Conservation (phyloP, 768 basidiomycete genomes). For the Cubamyces sp. region DNA sequence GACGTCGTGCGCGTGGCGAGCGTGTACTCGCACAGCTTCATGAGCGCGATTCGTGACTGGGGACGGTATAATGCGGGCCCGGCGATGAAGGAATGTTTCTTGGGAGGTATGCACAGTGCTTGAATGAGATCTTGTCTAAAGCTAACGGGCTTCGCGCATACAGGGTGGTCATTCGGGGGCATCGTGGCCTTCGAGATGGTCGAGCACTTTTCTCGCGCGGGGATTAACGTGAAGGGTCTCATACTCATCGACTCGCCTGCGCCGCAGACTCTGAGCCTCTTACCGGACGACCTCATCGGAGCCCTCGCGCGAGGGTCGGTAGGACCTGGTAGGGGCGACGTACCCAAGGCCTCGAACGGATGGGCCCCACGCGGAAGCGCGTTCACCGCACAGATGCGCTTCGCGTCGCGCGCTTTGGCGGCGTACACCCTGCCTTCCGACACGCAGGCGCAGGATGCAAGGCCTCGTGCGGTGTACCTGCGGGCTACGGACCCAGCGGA, state of each 20-base stretch:
- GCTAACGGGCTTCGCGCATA: background rate
- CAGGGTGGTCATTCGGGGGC: conserved; percentile 84
- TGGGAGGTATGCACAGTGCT: conserved; percentile 56
- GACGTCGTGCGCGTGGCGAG: background rate
- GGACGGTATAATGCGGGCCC: background rate
- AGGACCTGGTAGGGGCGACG: too few relatives aligned
- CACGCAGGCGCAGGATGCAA: conserved; percentile 27
- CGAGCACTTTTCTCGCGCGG: conserved; percentile 49
- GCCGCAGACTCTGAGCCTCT: conserved; percentile 54
- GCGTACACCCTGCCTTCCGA: conserved; percentile 44
- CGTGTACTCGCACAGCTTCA: conserved; percentile 21
- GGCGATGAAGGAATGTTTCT: conserved; percentile 39
- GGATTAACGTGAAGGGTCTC: conserved; percentile 55
- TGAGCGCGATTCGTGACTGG: conserved; percentile 38
- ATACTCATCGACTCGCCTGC: conserved; percentile 70
- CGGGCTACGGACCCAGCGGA: conserved; percentile 46
- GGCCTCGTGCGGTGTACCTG: conserved; percentile 50
- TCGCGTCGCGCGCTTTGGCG: conserved; percentile 45
- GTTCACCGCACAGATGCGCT: conserved; percentile 24
- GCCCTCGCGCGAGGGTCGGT: conserved; percentile 28
- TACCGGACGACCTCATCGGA: conserved; percentile 58
- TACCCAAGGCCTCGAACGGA: background rate
- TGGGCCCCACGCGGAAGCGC: background rate
- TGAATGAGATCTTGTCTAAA: background rate
- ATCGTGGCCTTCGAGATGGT: conserved; percentile 71